These are phyloP conservation scores for Chalciporus sphaerocephalus DNA, from an alignment of 768 basidiomycete species.

Conservation along the genomic window DNA sequence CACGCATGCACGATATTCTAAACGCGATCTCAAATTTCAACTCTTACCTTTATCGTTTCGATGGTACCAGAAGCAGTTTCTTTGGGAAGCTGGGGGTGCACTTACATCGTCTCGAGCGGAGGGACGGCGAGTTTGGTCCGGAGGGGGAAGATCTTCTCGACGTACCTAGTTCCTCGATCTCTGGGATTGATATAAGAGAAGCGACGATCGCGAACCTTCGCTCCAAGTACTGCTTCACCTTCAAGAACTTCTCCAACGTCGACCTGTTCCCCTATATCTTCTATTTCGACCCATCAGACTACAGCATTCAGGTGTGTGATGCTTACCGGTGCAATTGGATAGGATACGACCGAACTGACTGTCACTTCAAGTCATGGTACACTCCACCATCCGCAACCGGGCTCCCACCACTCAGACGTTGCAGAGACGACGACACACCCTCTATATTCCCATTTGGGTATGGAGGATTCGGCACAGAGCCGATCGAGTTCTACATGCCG, in stretches of 20 bases:
- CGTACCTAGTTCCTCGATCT: neutral
- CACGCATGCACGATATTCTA: constrained; percentile 2
- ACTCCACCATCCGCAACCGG: constrained; percentile 2
- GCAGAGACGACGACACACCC: neutral
- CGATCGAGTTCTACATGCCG: constrained; percentile 16
- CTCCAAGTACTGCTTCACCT: constrained; percentile 13
- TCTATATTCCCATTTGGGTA: constrained; percentile 20
- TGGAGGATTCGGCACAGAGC: constrained; percentile 16
- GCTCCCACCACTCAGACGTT: constrained; percentile 9
- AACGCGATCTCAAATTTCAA: constrained; percentile 19
- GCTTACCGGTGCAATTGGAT: neutral
- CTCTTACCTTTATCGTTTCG: constrained; percentile 16
- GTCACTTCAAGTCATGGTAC: constrained; percentile 14
- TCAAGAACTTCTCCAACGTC: constrained; percentile 14
- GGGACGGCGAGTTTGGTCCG: constrained; percentile 1
- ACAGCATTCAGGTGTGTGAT: constrained; percentile 12
- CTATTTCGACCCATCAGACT: constrained; percentile 23
- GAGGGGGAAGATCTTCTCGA: constrained; percentile 11
- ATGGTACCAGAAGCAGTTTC: constrained; percentile 3
- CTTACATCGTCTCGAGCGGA: constrained; percentile 6
- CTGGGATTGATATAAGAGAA: constrained; percentile 6
- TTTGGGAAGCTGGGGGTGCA: constrained; percentile 11
- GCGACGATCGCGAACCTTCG: constrained; percentile 12
- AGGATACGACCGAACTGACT: neutral
- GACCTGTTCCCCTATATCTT: constrained; percentile 24